Conservation (phyloP, 2,329 filamentous ascomycete genomes). For the Annulohypoxylon truncatum region DNA sequence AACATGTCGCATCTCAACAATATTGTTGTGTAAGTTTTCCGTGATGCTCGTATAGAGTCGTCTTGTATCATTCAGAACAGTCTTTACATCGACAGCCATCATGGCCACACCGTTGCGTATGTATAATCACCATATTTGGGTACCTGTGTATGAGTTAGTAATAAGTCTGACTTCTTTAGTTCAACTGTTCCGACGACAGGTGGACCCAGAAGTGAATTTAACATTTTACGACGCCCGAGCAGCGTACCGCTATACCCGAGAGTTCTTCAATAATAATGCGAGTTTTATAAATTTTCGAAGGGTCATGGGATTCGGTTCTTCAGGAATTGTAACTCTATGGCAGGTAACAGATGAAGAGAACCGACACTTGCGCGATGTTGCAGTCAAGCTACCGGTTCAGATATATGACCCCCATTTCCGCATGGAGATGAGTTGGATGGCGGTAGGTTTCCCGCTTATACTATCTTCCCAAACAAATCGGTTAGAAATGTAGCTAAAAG, state of each 20-base stretch:
- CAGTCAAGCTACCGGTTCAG: constrained; percentile 23
- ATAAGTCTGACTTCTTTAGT: constrained; percentile 15
- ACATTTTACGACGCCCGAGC: constrained; percentile 10
- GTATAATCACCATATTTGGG: not conserved
- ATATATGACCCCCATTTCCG: constrained; percentile 20
- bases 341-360: not conserved
- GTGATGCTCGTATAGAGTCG: too few relatives aligned
- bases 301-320: constrained; percentile 29
- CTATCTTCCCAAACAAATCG: not conserved
- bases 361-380: constrained; percentile 15
- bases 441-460: constrained; percentile 11
- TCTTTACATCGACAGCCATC: not conserved
- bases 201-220: constrained; percentile 1
- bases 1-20: not conserved
- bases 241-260: constrained; percentile 2
- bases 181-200: constrained; percentile 13
- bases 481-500: not conserved
- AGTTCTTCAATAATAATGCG: constrained; percentile 11
- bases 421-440: constrained; percentile 28
- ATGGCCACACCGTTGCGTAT: constrained; percentile 24
- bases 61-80: not conserved
- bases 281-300: constrained; percentile 2
- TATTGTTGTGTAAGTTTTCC: not conserved
- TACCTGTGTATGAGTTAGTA: not conserved
- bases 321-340: constrained; percentile 25